A percentile compares a stretch with the other conserved stretches of the same genome.
phyloP scores from a whole-genome alignment of 371 early-diverging fungal species.

The Blyttiomyces sp. region DNA sequence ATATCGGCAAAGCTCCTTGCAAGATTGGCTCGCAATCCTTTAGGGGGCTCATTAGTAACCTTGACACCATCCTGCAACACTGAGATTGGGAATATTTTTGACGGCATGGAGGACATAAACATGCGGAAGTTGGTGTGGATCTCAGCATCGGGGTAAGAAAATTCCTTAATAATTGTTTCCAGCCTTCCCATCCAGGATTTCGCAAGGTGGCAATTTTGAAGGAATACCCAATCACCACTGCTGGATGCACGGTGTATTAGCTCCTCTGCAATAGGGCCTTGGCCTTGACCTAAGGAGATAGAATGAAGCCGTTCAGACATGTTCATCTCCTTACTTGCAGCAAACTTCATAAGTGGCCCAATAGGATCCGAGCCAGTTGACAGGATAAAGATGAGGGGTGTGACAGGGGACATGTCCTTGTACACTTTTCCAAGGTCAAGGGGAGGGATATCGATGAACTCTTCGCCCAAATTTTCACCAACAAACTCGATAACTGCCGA shows the following conservation, averaged over 20 bases:
- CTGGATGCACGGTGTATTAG: constrained; percentile 35
- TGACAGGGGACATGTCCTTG: constrained; percentile 33
- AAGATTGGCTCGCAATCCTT: constrained; percentile 46
- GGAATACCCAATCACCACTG: constrained; percentile 49
- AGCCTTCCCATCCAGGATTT: constrained; percentile 46
- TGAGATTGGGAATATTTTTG: constrained; percentile 42
- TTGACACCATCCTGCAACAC: constrained; percentile 49
- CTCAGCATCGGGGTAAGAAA: constrained; percentile 27
- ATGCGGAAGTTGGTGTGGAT: constrained; percentile 40
- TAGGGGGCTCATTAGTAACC: constrained; percentile 52
- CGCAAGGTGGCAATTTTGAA: constrained; percentile 50
- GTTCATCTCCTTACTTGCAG: constrained; percentile 36
- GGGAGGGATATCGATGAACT: constrained; percentile 45
- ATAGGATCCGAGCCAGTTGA: constrained; percentile 49
- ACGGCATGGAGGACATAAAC: constrained; percentile 50
- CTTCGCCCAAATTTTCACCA: constrained; percentile 33
- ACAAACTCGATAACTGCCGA: constrained; percentile 35
- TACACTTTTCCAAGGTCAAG: constrained; percentile 40
- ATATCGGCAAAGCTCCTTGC: constrained; percentile 48
- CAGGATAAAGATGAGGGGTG: constrained; percentile 46
- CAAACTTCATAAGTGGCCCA: constrained; percentile 39
- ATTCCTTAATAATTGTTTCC: constrained; percentile 44
- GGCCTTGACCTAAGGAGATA: constrained; percentile 49
- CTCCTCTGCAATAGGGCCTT: constrained; percentile 51
- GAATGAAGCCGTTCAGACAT: constrained; percentile 41